Evolutionary conservation across 345 rosid genomes (phyloP), one percentile per base, ranked within the genome.

Genomic region (Viola odorata): DNA sequence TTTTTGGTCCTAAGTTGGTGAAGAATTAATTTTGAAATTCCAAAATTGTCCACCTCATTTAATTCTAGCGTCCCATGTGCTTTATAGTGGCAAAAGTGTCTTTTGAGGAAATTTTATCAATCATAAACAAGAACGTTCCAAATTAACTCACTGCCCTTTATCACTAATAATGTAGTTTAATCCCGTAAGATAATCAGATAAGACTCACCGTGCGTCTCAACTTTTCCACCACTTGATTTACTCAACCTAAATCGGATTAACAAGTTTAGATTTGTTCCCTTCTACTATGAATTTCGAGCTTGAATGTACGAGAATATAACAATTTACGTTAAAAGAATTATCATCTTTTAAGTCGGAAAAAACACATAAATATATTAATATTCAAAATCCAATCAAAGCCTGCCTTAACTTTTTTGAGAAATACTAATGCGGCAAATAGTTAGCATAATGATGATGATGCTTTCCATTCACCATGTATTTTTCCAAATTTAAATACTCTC

Each of bases 151-250:
- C 58, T 8, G 62, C 68, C 69, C 69, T 55, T 49, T 16, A 5
- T 8, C 39, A 63, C 55, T 72, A 50, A 55, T 77, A 64, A 37
- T 45, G 13, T 42, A 40, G 1, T 40, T 8, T 1, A 11, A 32
- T 17, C 12, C 5, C 7, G 13, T 3, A 23, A 51, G 59, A 55
- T 55, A 44, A 39, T 49, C 50, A 23, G 61, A 63, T 67, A 14
- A 54, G 65, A 40, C 50, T 39, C 60, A 5, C 37, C 37, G n/a
- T 56, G 54, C 63, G 41, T 60, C 61, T 23, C 8, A 63, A 44
- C 63, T 40, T 67, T 66, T 32, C 40, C 39, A 63, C 54, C 67
- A 59, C 37, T 9, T 6, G 63, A 59, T 54, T 70, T n/a, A n/a
- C n/a, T n/a, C n/a, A n/a, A n/a, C n/a, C n/a, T n/a, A n/a, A n/a